A percentile compares a stretch with the other conserved stretches of the same genome.
Conservation (phyloP, 2,329 filamentous ascomycete species). For the Bertia moriformis region DNA sequence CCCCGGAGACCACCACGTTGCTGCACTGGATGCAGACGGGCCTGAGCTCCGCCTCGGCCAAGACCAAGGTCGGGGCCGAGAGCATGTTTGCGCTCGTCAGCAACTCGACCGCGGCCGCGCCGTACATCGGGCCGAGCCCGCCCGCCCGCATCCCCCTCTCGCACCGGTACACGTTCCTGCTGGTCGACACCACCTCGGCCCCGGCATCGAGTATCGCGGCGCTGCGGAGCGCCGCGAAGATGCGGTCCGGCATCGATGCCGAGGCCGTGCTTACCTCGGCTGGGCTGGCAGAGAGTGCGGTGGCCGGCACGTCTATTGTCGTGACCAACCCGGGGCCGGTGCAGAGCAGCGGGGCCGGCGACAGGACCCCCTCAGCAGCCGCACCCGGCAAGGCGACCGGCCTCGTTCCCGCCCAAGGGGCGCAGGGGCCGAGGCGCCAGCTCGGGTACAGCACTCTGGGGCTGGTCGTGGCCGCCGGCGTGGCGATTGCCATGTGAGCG, state of each 20-base stretch:
- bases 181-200: not conserved
- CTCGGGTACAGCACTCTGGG: too few species aligned
- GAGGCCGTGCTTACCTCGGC: not conserved
- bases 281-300: not conserved
- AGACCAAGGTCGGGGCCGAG: slow-evolving; percentile 5
- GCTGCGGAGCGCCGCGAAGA: not conserved
- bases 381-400: too few species aligned
- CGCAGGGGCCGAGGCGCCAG: too few species aligned
- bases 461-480: too few species aligned
- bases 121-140: slow-evolving; percentile 11
- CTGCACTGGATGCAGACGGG: slow-evolving; percentile 27
- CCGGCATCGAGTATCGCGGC: not conserved
- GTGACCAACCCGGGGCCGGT: not conserved
- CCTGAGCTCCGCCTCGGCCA: slow-evolving; percentile 12
- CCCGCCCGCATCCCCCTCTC: slow-evolving; percentile 13
- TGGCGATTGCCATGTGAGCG: too few species aligned
- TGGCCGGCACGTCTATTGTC: not conserved
- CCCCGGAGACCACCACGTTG: slow-evolving; percentile 18
- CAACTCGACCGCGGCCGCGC: slow-evolving; percentile 6
- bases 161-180: slow-evolving; percentile 2
- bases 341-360: too few species aligned
- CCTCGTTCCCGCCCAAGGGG: too few species aligned
- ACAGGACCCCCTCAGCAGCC: too few species aligned
- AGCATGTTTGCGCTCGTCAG: slow-evolving; percentile 8
- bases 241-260: not conserved